Conservation (phyloP, 768 basidiomycete species). For the Boletellus ananiceps region DNA sequence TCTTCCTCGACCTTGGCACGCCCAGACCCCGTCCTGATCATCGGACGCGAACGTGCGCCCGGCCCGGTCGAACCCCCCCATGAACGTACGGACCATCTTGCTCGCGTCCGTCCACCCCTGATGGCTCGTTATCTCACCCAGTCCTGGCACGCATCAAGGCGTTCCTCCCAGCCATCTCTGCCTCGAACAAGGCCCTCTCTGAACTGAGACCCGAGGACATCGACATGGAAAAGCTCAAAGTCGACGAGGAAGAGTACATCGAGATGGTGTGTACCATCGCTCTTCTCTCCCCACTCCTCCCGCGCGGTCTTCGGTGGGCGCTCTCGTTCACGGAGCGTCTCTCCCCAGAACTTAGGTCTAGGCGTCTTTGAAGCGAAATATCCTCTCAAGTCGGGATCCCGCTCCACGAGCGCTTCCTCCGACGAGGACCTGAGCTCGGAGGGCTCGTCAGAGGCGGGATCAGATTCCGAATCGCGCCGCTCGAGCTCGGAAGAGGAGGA, state of each 20-base stretch:
- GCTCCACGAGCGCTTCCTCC: slow-evolving; percentile 13
- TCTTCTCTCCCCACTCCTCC: not conserved
- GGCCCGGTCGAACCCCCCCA: slow-evolving; percentile 40
- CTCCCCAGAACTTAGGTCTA: slow-evolving; percentile 54
- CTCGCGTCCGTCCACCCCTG: not conserved
- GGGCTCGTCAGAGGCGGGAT: slow-evolving; percentile 9
- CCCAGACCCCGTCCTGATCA: slow-evolving; percentile 28
- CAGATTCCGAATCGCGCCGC: slow-evolving; percentile 10
- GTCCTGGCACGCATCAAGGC: slow-evolving; percentile 63
- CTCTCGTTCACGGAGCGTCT: not conserved
- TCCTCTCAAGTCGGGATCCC: slow-evolving; percentile 15
- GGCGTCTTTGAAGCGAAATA: slow-evolving; percentile 50
- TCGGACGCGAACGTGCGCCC: slow-evolving; percentile 28
- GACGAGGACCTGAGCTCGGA: slow-evolving; percentile 4
- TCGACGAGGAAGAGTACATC: slow-evolving; percentile 49
- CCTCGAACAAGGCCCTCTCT: slow-evolving; percentile 54
- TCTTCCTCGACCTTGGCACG: slow-evolving; percentile 13
- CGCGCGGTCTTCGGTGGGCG: not conserved
- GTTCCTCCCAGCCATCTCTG: slow-evolving; percentile 63
- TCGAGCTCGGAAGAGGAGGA: slow-evolving; percentile 11
- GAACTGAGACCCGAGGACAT: slow-evolving; percentile 51
- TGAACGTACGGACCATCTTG: slow-evolving; percentile 40
- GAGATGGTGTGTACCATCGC: slow-evolving; percentile 49
- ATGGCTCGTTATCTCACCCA: slow-evolving; percentile 23
- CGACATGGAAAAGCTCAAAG: slow-evolving; percentile 63